Conservation (phyloP, 1,139 yeast genomes). For the Cylindricascospora bacillispora region DNA sequence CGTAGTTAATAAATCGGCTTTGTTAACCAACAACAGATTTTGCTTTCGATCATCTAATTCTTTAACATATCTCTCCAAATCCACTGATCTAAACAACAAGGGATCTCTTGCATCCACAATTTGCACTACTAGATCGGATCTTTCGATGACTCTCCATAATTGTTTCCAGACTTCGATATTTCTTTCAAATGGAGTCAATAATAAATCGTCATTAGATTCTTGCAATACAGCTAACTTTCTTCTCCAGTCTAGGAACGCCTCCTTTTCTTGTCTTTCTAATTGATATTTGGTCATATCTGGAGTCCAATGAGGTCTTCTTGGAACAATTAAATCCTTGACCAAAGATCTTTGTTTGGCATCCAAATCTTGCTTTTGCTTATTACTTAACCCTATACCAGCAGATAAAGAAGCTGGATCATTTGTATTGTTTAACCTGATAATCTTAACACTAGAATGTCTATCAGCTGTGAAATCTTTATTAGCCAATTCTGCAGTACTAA, state of each 20-base stretch:
- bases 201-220: slow-evolving; percentile 58
- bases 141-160: slow-evolving; percentile 94
- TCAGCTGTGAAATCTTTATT: slow-evolving; percentile 96
- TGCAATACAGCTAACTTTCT: slow-evolving; percentile 75
- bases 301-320: slow-evolving; percentile 86
- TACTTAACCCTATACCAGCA: slow-evolving; percentile 44
- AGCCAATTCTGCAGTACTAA: slow-evolving; percentile 88
- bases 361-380: slow-evolving; percentile 53
- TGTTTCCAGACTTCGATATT: slow-evolving; percentile 98
- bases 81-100: slow-evolving; percentile 74
- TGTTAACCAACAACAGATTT: slow-evolving; percentile 77
- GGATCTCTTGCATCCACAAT: slow-evolving; percentile 98
- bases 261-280: slow-evolving; percentile 78
- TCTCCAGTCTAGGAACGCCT: slow-evolving; percentile 90
- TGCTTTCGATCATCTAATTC: slow-evolving; percentile 61
- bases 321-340: slow-evolving; percentile 77
- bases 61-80: slow-evolving; percentile 71
- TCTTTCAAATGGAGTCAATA: slow-evolving; percentile 93
- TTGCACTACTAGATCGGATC: slow-evolving; percentile 89
- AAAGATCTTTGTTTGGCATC: slow-evolving; percentile 59
- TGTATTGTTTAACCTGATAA: slow-evolving; percentile 62
- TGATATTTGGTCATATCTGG: slow-evolving; percentile 58
- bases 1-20: slow-evolving; percentile 76
- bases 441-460: slow-evolving; percentile 67
- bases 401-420: slow-evolving; percentile 27